Base-by-base conservation (phyloP, 768 basidiomycete species). In the Suillus lakei region DNA sequence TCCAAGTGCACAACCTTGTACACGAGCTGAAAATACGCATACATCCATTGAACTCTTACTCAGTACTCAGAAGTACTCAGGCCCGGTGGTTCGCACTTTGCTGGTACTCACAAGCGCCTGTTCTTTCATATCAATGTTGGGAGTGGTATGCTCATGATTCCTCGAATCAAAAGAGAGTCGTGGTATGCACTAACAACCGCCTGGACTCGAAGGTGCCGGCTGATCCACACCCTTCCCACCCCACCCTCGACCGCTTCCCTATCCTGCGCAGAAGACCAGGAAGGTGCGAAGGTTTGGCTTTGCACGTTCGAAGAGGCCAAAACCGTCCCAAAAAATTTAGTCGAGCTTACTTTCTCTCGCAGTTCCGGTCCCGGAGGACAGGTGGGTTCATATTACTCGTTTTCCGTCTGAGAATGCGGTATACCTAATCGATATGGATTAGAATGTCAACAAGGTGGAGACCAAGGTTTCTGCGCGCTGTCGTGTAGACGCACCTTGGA, bases 281-380 rank as follows among this genome's bases (percentile, higher is more conserved):
- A 77, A 7, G 73, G 80, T 62, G 91, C 90, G 10, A 80, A 83
- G 18, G 69, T 69, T 39, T 92, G 91, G 91, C 70, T 89, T 36
- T 70, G 77, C 1, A 66, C 71, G 23, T 91, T 92, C 73, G 81
- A 79, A 54, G 64, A 69, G 9, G 70, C 71, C 12, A 62, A 41
- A 13, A 69, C 74, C 4, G 83, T 91, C 43, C 87, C 87, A 0
- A 86, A 78, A 66, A 76, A 77, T 39, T 55, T 82, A 23, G 90
- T 92, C 0, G 84, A 90, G 48, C 68, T 94, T 30, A 81, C 85
- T 0, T 95, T 92, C 70, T 86, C 91, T 6, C 81, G 92, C 60
- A 94, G 92, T 69, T 93, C 92, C 4, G 93, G 93, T 28, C 93
- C 93, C 7, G 93, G 93, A 41, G 93, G 93, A 18, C 92, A 93